These are phyloP conservation scores for Allomyces macrogynus DNA, from an alignment of 192 early-diverging fungal genomes.

Conservation along the genomic window DNA sequence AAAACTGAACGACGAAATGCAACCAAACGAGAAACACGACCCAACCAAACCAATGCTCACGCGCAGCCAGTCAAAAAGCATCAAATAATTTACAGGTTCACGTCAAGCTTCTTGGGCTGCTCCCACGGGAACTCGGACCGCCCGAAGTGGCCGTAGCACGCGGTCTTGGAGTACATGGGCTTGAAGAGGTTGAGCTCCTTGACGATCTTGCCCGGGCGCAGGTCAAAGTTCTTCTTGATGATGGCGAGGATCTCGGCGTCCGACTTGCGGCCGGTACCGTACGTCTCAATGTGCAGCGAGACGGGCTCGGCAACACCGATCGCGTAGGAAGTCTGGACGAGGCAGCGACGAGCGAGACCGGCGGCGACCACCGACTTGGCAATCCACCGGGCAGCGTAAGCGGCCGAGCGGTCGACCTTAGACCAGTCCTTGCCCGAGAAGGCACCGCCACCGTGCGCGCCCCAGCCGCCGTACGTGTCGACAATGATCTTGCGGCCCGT, in stretches of 20 bases:
- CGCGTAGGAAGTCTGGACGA: constrained; percentile 95
- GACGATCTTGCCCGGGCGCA: constrained; percentile 95
- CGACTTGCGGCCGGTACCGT: constrained; percentile 79
- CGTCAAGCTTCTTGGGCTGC: constrained; percentile 61
- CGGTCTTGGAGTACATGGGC: constrained; percentile 92
- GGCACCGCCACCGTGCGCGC: constrained; percentile 93
- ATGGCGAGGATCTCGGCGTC: constrained; percentile 79
- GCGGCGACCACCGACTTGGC: constrained; percentile 93
- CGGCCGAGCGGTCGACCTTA: constrained; percentile 97
- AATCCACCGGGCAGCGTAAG: constrained; percentile 94
- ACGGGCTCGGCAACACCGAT: constrained; percentile 95
- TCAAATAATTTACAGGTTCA: constrained; percentile 4
- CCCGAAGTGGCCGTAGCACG: constrained; percentile 88
- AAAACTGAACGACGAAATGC: too few relatives aligned
- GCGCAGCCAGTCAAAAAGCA: too few relatives aligned
- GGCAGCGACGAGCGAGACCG: constrained; percentile 71
- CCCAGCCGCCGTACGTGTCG: constrained; percentile 72
- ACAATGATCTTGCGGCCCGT: constrained; percentile 94
- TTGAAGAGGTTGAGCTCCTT: constrained; percentile 94
- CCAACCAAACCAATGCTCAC: too few relatives aligned
- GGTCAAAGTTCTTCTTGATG: constrained; percentile 96
- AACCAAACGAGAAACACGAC: too few relatives aligned
- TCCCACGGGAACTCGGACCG: constrained; percentile 88
- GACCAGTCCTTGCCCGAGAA: constrained; percentile 99
- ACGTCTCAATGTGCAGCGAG: constrained; percentile 90